A percentile compares a stretch with the other conserved stretches of the same genome.
Evolutionary conservation across 1,284 basidiomycete genomes (phyloP).

Genomic region (Ganoderma leucocontextum): DNA sequence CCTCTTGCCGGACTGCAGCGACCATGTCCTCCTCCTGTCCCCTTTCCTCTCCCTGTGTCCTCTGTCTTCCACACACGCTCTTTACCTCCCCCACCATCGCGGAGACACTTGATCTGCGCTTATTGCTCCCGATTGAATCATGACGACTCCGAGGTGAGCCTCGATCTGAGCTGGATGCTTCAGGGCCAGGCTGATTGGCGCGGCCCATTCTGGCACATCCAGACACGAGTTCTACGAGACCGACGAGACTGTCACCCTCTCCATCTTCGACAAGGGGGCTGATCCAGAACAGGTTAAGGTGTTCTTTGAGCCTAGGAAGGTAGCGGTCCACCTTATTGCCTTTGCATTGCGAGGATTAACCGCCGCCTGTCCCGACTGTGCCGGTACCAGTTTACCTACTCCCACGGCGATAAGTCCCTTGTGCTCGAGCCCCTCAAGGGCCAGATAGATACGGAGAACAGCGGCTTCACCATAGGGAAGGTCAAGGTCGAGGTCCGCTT

Average conservation of each 20-base stretch:
- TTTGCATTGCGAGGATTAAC: not conserved
- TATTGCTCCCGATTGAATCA: not conserved
- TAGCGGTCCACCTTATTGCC: slow-evolving; percentile 37
- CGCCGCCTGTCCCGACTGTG: slow-evolving; percentile 17
- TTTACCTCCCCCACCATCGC: not conserved
- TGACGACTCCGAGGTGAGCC: slow-evolving; percentile 27
- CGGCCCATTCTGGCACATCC: slow-evolving; percentile 10
- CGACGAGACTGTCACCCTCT: slow-evolving; percentile 76
- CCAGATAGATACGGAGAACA: slow-evolving; percentile 73
- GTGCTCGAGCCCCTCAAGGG: slow-evolving; percentile 82
- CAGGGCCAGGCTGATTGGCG: not conserved
- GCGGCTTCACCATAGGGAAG: slow-evolving; percentile 76
- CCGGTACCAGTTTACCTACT: slow-evolving; percentile 60
- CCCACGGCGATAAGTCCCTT: slow-evolving; percentile 69
- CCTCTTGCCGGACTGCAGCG: slow-evolving; percentile 11
- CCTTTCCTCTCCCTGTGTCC: not conserved
- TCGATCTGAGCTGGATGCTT: not conserved
- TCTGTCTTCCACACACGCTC: slow-evolving; percentile 4
- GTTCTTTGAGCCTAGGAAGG: slow-evolving; percentile 70
- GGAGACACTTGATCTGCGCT: not conserved
- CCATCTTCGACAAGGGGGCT: slow-evolving; percentile 83
- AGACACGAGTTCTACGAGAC: slow-evolving; percentile 93
- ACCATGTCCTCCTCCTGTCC: slow-evolving; percentile 10
- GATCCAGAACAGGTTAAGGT: slow-evolving; percentile 71
- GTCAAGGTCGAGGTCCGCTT: slow-evolving; percentile 86